A percentile compares a stretch with the other conserved stretches of the same genome.
Evolutionary conservation across 2,329 filamentous ascomycete genomes (phyloP).

Genomic region (Aspergillus intermedius): DNA sequence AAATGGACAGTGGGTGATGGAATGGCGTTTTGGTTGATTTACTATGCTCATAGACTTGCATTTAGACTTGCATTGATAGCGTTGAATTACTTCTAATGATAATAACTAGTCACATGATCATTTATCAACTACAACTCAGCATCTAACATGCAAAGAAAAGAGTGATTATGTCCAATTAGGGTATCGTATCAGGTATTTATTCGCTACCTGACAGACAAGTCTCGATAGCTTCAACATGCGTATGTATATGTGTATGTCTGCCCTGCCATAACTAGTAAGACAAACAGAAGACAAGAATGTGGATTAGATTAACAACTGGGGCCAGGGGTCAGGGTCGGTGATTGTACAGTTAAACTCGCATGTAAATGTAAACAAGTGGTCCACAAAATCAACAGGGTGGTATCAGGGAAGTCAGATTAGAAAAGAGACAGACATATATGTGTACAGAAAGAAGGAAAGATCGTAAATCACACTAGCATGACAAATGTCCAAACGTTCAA

Average conservation of each 20-base stretch:
- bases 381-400: slow-evolving; percentile 8
- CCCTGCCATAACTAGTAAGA: neutral
- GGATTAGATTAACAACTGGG: neutral
- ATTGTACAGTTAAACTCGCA: neutral
- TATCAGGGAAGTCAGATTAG: slow-evolving; percentile 10
- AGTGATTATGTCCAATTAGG: slow-evolving; percentile 10
- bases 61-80: neutral
- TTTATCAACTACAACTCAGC: neutral
- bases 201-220: slow-evolving; percentile 1
- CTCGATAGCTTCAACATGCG: neutral
- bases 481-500: neutral
- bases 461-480: neutral
- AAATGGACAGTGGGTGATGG: slow-evolving; percentile 3
- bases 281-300: neutral
- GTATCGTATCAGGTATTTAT: slow-evolving; percentile 6
- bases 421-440: neutral
- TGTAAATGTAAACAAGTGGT: neutral
- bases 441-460: neutral
- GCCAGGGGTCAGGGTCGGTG: neutral
- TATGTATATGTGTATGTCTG: neutral
- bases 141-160: neutral
- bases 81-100: neutral
- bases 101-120: neutral
- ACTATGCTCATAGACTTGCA: neutral
- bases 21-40: slow-evolving; percentile 7